Evolutionary conservation across 23 red algal species (phyloP).

Genomic region (Gracilaria gracilis): DNA sequence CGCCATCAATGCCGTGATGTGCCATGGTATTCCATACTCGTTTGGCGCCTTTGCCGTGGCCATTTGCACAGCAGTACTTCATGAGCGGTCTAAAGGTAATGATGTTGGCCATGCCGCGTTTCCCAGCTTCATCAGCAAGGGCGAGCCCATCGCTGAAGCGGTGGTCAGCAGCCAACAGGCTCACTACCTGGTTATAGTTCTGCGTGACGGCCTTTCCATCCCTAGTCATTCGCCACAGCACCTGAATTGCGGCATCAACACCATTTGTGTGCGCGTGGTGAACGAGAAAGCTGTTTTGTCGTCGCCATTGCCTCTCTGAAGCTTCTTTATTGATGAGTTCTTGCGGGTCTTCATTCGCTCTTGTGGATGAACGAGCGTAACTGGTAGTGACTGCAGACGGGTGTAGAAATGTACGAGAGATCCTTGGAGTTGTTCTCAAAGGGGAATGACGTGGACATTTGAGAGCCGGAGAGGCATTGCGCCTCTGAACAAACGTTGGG

Average conservation of each 20-base stretch:
- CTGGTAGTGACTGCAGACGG: background rate
- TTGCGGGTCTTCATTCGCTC: background rate
- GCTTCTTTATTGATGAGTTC: background rate
- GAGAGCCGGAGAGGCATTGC: background rate
- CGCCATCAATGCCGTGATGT: conserved; percentile 39
- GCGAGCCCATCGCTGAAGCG: conserved; percentile 65
- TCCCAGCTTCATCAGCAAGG: conserved; percentile 55
- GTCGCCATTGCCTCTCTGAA: conserved; percentile 38
- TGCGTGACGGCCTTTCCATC: conserved; percentile 68
- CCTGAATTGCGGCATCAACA: conserved; percentile 46
- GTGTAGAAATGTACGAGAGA: background rate
- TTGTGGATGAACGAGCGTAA: background rate
- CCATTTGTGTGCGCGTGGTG: conserved; percentile 23
- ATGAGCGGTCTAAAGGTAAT: conserved; percentile 82
- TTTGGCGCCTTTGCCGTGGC: conserved; percentile 47
- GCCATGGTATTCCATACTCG: conserved; percentile 64
- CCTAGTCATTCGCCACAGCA: conserved; percentile 56
- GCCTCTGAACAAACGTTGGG: background rate
- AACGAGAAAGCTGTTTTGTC: conserved; percentile 55
- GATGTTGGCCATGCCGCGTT: conserved; percentile 61
- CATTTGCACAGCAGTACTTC: conserved; percentile 71
- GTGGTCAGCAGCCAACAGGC: conserved; percentile 50
- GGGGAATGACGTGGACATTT: background rate
- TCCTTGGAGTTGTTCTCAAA: background rate
- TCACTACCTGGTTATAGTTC: conserved; percentile 80